phyloP scores from a whole-genome alignment of 2,329 filamentous ascomycete species.

The Colletotrichum truncatum region DNA sequence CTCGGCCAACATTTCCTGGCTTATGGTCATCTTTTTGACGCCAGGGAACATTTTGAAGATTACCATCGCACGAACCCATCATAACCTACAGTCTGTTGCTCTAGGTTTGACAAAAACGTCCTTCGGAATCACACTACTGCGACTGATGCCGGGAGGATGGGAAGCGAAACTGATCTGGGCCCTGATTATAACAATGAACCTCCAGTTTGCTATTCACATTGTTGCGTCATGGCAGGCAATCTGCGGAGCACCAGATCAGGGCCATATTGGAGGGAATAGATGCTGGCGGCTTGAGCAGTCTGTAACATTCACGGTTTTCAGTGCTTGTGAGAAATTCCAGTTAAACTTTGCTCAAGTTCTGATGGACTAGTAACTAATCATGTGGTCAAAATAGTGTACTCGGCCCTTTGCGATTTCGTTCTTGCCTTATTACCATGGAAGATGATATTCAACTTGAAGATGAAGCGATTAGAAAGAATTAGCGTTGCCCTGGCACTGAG shows the following conservation, averaged over 20 bases:
- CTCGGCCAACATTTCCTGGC: conserved; percentile 24
- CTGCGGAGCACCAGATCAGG: conserved; percentile 32
- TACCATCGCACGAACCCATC: conserved; percentile 28
- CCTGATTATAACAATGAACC: conserved; percentile 43
- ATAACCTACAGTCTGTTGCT: conserved; percentile 39
- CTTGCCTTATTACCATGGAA: conserved; percentile 15
- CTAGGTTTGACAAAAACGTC: conserved; percentile 48
- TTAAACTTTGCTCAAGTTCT: not conserved
- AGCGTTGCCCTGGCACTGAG: conserved; percentile 37
- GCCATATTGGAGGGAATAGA: not conserved
- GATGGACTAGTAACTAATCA: no score
- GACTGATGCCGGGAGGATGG: conserved; percentile 37
- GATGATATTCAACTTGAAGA: conserved; percentile 37
- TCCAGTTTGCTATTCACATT: conserved; percentile 36
- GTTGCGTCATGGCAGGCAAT: conserved; percentile 37
- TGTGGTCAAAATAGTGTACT: no score
- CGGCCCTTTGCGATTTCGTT: conserved; percentile 12
- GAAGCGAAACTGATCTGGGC: conserved; percentile 37
- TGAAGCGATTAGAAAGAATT: conserved; percentile 38
- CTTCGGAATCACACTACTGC: conserved; percentile 46
- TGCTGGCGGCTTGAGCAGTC: not conserved
- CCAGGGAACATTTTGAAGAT: conserved; percentile 29
- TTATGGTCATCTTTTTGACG: conserved; percentile 29
- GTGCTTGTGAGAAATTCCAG: not conserved
- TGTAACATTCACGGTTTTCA: not conserved